Evolutionary conservation across 2,329 filamentous ascomycete species (phyloP), one percentile per base, ranked within the genome.

Genomic region (Thermoascus crustaceus): DNA sequence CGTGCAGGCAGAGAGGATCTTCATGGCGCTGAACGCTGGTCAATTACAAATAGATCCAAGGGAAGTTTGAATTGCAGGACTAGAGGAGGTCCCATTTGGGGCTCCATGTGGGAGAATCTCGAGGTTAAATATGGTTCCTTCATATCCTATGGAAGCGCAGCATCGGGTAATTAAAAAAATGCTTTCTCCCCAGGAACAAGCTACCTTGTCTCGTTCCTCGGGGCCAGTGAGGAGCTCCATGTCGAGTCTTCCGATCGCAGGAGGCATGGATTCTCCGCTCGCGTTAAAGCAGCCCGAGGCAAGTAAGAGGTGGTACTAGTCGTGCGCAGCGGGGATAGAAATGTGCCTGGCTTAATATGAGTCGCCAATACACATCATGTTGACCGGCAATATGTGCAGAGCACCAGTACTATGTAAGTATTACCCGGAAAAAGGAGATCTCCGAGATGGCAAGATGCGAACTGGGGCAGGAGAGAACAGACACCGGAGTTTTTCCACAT

Each of bases 1-100:
- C 11, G 50, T 44, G 42, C 54, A 54, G 26, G 52, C 41, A 20
- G 50, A 49, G 24, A 57, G 40, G 36, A 67, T 40, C 51, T 58
- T 68, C 64, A 67, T 68, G 32, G 26, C 19, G 13, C 14, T 22
- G 16, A 10, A 29, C 18, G 2, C 9, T 7, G 26, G 18, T 29
- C 24, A 29, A 17, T 8, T 17, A 5, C 13, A 13, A 29, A n/a
- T n/a, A n/a, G n/a, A n/a, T n/a, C n/a, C n/a, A n/a, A n/a, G n/a
- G n/a, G n/a, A n/a, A n/a, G n/a, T n/a, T n/a, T n/a, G n/a, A n/a
- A n/a, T n/a, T n/a, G n/a, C n/a, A n/a, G n/a, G n/a, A n/a, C n/a
- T n/a, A n/a, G n/a, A n/a, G n/a, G n/a, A n/a, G n/a, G n/a, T n/a
- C n/a, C n/a, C n/a, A n/a, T n/a, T n/a, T n/a, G n/a, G n/a, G n/a